Evolutionary conservation across 2,329 filamentous ascomycete genomes (phyloP), one percentile per base, ranked within the genome.

Genomic region (Cytospora schulzeri): DNA sequence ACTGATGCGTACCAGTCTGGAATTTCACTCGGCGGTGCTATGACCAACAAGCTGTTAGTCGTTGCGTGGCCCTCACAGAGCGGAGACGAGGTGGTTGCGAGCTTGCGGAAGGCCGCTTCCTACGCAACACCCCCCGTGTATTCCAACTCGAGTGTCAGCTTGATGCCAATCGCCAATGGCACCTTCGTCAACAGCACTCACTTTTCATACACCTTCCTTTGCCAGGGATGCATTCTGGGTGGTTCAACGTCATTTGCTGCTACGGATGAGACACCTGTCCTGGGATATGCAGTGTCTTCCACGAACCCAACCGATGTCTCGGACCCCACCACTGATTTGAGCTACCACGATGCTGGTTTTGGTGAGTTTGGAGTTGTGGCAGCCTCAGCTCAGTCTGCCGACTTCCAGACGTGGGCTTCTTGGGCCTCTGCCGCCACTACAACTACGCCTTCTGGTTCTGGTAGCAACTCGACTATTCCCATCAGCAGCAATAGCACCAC

Each of bases 161-260:
- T 78, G 15, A 68, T 70, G 19, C 75, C 79, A 12, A 82, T 82
- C 64, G 70, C 76, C 19, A 78, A 78, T n/a, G 79, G 79, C 8
- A 82, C 78, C 17, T 81, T 78, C 60, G 70, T 79, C 62, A 83
- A 82, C 72, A 72, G 69, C 62, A 83, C 80, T 1, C 77, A 81
- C 69, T 77, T 78, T 70, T 77, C 76, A 4, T 80, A 79, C 68
- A 83, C 81, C 11, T 83, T 83, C 72, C 73, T 83, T 57, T 84
- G 81, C 71, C 67, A 71, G 53, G 72, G 73, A 57, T 80, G 78
- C 67, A 70, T 77, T 57, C 71, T 69, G 9, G 67, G 67, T 2
- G 73, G 74, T 57, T 68, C 70, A 0, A 69, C 69, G 14, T 67
- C 71, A 22, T 71, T 74, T 45, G 68, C 70, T 19, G 59, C 71